These are phyloP conservation scores for Cladorrhinum sp. DNA, from an alignment of 2,329 filamentous ascomycete species.

Conservation along the genomic window DNA sequence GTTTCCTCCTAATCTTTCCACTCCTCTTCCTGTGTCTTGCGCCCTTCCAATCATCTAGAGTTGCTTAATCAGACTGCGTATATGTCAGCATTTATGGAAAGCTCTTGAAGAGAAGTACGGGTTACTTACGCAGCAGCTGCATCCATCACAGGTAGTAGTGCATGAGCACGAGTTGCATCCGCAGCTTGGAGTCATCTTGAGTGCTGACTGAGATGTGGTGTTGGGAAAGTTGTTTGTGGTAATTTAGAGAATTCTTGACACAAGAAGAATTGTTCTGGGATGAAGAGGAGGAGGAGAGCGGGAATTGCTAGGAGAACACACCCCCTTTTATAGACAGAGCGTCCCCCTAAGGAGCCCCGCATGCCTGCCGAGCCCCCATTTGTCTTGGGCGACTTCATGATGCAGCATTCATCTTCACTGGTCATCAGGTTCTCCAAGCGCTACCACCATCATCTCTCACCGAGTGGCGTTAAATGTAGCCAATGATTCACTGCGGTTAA, in stretches of 20 bases:
- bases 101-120: not conserved
- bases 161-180: conserved; percentile 24
- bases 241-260: not conserved
- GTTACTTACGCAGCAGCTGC: conserved; percentile 24
- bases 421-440: too few species aligned
- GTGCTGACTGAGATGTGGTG: not conserved
- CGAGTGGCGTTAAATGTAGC: conserved; percentile 3
- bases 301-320: too few species aligned
- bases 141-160: conserved; percentile 15
- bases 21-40: not conserved
- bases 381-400: too few species aligned
- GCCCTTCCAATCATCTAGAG: too few species aligned
- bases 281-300: too few species aligned
- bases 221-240: not conserved
- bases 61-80: not conserved
- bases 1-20: not conserved
- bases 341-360: too few species aligned
- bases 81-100: not conserved
- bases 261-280: not conserved
- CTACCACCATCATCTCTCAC: not conserved
- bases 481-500: too few species aligned
- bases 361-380: too few species aligned
- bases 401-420: not conserved
- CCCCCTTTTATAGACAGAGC: too few species aligned
- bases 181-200: conserved; percentile 20